These are phyloP conservation scores for Chimonanthus praecox DNA, from an alignment of 164 flowering plant genomes.

Conservation along the genomic window DNA sequence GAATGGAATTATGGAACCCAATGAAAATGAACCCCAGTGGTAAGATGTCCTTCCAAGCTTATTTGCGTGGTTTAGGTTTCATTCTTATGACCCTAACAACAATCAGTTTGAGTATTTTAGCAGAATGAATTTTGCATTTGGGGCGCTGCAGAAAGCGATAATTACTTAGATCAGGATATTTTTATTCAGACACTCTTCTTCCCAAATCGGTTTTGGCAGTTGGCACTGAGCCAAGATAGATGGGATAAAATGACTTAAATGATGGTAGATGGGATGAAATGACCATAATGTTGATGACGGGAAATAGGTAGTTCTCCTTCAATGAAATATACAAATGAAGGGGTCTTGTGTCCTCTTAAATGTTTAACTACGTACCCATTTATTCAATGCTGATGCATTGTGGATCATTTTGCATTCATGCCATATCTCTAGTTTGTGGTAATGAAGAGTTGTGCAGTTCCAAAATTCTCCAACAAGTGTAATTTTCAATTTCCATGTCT, in stretches of 20 bases:
- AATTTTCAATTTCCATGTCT: neutral
- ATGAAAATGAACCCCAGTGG: constrained; percentile 65
- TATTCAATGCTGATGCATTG: neutral
- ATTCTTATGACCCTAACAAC: neutral
- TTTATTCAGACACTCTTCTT: neutral
- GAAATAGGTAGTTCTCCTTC: neutral
- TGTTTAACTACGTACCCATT: neutral
- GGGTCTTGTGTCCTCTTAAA: neutral
- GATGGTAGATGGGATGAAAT: too few species aligned
- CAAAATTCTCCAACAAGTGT: neutral
- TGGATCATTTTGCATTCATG: neutral
- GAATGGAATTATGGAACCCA: constrained; percentile 84
- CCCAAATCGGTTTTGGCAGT: neutral
- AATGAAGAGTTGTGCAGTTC: too few species aligned
- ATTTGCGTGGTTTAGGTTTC: neutral
- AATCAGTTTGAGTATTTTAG: neutral
- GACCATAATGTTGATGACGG: neutral
- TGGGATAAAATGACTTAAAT: too few species aligned
- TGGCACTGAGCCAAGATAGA: neutral
- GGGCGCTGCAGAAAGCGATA: neutral
- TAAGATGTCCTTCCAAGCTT: constrained; percentile 28
- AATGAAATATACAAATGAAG: neutral
- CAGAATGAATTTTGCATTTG: neutral
- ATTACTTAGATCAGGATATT: neutral
- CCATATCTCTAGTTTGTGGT: neutral